phyloP scores from a whole-genome alignment of 2,329 filamentous ascomycete genomes.

The Chaetomiaceae sp. region DNA sequence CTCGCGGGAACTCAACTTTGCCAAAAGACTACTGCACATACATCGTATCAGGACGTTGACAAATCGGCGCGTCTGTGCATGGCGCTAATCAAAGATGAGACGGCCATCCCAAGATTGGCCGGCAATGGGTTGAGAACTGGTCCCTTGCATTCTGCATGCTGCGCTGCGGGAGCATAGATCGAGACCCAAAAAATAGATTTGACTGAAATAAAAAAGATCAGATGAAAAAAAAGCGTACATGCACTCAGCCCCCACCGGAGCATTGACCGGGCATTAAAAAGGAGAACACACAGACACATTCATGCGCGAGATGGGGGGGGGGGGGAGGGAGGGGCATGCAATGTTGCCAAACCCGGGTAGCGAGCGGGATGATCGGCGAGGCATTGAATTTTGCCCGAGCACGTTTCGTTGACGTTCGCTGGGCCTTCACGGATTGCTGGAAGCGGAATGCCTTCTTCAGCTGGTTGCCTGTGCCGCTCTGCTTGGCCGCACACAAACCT shows the following conservation, averaged over 20 bases:
- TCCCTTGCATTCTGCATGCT: conserved; percentile 14
- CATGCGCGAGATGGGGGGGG: conserved; percentile 8
- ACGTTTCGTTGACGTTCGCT: not conserved
- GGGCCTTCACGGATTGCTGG: conserved; percentile 1
- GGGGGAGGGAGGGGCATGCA: too few species aligned
- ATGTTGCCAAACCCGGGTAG: not conserved
- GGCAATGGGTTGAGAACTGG: not conserved
- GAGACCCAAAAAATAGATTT: not conserved
- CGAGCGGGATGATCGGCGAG: conserved; percentile 10
- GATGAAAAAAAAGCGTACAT: too few species aligned
- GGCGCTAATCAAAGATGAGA: not conserved
- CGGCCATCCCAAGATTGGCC: not conserved
- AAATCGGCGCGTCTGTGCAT: not conserved
- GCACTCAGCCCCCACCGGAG: not conserved
- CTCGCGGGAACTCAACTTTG: too few species aligned
- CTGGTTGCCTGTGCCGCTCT: not conserved
- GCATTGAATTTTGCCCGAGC: not conserved
- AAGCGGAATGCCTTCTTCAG: not conserved
- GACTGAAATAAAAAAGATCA: not conserved
- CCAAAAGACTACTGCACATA: too few species aligned
- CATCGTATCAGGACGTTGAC: too few species aligned
- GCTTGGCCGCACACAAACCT: conserved; percentile 2
- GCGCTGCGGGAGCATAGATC: conserved; percentile 1
- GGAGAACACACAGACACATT: not conserved
- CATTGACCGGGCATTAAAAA: not conserved